Conservation (phyloP, 1,139 yeast species). For the Candida gigantensis region DNA sequence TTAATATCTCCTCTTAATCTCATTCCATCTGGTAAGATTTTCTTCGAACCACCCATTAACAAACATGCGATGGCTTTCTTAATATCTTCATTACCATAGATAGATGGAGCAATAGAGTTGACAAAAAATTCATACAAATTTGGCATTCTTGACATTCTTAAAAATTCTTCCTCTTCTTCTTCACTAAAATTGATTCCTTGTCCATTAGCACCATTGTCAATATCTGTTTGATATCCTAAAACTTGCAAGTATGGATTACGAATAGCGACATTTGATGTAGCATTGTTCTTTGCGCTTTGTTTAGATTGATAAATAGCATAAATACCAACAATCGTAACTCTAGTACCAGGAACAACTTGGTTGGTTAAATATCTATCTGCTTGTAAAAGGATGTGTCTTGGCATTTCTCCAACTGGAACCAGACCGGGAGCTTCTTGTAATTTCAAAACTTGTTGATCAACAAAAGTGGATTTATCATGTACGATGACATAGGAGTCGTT, state of each 20-base stretch:
- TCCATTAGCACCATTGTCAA: conserved; percentile 66
- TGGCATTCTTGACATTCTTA: conserved; percentile 78
- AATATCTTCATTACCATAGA: conserved; percentile 90
- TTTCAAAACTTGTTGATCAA: conserved; percentile 92
- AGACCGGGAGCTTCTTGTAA: conserved; percentile 95
- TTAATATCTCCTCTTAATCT: conserved; percentile 96
- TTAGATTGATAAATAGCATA: conserved; percentile 83
- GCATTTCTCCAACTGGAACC: conserved; percentile 99
- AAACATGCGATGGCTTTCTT: conserved; percentile 92
- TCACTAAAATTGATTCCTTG: conserved; percentile 76
- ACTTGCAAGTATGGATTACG: conserved; percentile 90
- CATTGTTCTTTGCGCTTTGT: conserved; percentile 42
- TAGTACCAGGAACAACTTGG: conserved; percentile 90
- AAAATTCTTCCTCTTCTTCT: conserved; percentile 91
- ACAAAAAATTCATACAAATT: conserved; percentile 82
- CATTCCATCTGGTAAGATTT: conserved; percentile 93
- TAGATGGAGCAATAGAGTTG: conserved; percentile 94
- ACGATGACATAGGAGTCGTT: conserved; percentile 90
- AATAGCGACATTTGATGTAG: conserved; percentile 64
- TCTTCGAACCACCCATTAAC: conserved; percentile 92
- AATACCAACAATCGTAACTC: conserved; percentile 89
- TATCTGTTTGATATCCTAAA: conserved; percentile 81
- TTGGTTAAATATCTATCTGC: conserved; percentile 90
- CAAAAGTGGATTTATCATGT: conserved; percentile 88
- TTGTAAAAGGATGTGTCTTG: conserved; percentile 85